These are phyloP conservation scores for Phytophthora quininea DNA, from an alignment of 352 stramenopile species.

Conservation along the genomic window DNA sequence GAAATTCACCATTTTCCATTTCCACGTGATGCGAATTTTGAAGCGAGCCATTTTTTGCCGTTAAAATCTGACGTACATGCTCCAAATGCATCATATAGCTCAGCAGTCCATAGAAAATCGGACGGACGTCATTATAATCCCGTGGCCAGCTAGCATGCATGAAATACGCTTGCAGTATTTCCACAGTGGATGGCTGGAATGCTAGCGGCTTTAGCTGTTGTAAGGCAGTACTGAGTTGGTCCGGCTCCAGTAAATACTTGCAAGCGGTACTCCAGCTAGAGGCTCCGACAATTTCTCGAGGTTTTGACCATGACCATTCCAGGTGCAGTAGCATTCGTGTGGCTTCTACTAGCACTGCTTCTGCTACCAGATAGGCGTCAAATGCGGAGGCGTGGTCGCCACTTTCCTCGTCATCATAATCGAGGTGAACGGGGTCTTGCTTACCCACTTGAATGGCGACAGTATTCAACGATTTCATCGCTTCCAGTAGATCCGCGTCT, in stretches of 20 bases:
- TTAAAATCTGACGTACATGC: slow-evolving; percentile 36
- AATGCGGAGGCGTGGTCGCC: slow-evolving; percentile 39
- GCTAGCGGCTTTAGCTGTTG: slow-evolving; percentile 9
- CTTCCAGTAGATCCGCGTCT: slow-evolving; percentile 35
- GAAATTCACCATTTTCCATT: not conserved
- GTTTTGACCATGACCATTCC: slow-evolving; percentile 41
- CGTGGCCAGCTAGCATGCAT: slow-evolving; percentile 38
- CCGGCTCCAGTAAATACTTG: slow-evolving; percentile 42
- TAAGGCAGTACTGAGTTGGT: slow-evolving; percentile 30
- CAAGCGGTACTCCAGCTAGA: slow-evolving; percentile 63
- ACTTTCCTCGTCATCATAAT: slow-evolving; percentile 7
- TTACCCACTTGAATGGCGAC: slow-evolving; percentile 27
- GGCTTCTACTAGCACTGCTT: slow-evolving; percentile 63
- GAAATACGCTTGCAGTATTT: slow-evolving; percentile 48
- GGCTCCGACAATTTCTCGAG: slow-evolving; percentile 55
- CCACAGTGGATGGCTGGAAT: slow-evolving; percentile 3
- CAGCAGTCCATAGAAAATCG: slow-evolving; percentile 39
- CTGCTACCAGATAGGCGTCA: slow-evolving; percentile 62
- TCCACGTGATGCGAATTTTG: not conserved
- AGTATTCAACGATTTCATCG: slow-evolving; percentile 22
- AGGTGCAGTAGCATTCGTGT: slow-evolving; percentile 50
- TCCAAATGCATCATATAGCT: slow-evolving; percentile 48
- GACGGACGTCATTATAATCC: slow-evolving; percentile 30
- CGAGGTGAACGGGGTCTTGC: slow-evolving; percentile 12
- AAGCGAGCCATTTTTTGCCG: slow-evolving; percentile 33